Evolutionary conservation across 768 basidiomycete genomes (phyloP).

Genomic region (Mycena metata): DNA sequence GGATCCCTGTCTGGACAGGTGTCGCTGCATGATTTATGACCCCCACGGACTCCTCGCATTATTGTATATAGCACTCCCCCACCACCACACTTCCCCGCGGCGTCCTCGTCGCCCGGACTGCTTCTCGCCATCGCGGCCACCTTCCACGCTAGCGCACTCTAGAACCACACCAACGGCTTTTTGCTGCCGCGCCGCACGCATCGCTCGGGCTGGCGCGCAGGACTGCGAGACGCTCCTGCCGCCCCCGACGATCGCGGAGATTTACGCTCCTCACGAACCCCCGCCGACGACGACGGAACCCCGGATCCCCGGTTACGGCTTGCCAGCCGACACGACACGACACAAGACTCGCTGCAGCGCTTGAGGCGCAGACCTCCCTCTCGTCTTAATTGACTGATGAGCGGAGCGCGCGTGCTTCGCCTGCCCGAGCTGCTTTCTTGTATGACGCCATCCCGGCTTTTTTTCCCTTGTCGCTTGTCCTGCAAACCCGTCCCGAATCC

Average conservation of each 20-base stretch:
- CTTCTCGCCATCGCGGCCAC: slow-evolving; percentile 54
- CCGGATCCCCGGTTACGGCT: slow-evolving; percentile 63
- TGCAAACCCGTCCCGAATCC: slow-evolving; percentile 60
- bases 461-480: slow-evolving; percentile 57
- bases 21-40: slow-evolving; percentile 40
- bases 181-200: slow-evolving; percentile 72
- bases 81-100: slow-evolving; percentile 45
- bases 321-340: slow-evolving; percentile 68
- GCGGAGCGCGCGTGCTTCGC: slow-evolving; percentile 68
- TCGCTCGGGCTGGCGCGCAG: slow-evolving; percentile 47
- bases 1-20: slow-evolving; percentile 42
- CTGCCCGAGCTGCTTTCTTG: slow-evolving; percentile 70
- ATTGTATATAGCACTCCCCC: slow-evolving; percentile 60
- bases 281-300: slow-evolving; percentile 65
- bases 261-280: slow-evolving; percentile 38
- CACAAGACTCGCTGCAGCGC: slow-evolving; percentile 77
- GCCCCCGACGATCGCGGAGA: slow-evolving; percentile 48
- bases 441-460: slow-evolving; percentile 52
- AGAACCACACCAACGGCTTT: slow-evolving; percentile 45
- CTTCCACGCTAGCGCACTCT: slow-evolving; percentile 47
- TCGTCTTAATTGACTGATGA: slow-evolving; percentile 49
- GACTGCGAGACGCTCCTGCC: slow-evolving; percentile 54
- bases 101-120: slow-evolving; percentile 45
- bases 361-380: slow-evolving; percentile 67
- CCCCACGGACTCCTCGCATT: slow-evolving; percentile 59